Base-by-base conservation (phyloP, 1,139 yeast species). In the Candida glucosophila region DNA sequence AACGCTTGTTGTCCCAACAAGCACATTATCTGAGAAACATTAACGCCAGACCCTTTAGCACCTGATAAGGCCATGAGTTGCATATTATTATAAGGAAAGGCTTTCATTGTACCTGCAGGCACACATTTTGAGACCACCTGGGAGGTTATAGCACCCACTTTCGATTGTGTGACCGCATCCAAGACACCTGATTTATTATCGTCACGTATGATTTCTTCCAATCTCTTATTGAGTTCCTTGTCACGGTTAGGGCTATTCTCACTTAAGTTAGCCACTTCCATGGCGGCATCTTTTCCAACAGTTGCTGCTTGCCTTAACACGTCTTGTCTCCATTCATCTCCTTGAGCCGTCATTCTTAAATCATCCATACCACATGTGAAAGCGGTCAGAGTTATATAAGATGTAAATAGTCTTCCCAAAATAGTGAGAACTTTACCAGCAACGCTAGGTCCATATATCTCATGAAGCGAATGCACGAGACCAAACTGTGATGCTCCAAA, bases 351-450 rank as follows among this genome's bases (percentile, higher is more conserved):
- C 41, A 92, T 70, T 51, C 95, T 76, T 53, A 92, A 69, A 58
- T 92, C 99, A 52, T 92, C 99, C 98, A 92, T 92, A 70, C 99
- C 98, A 76, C 99, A 92, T 6, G 98, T 90, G 49, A 92, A 82
- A 2, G 95, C 98, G 30, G 85, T 80, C 63, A 76, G 71, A 73
- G 81, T 90, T 44, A 80, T 86, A 53, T 86, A 92, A 51, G 85
- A 85, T 22, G 99, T 92, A 59, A 92, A 90, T 31, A 92, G 65
- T 48, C 98, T 73, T 37, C 98, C 98, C 35, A 92, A 67, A 17
- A 90, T 93, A 31, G 94, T 80, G 29, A 92, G 65, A 6, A 92
- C 72, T 47, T 82, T 77, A 33, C 97, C 96, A 15, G 98, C 96
- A 44, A 79, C 73, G 26, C 71, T 73, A 15, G 95, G 77, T 9